These are phyloP conservation scores for Endocalyx cinctus DNA, from an alignment of 2,329 filamentous ascomycete genomes.

Conservation along the genomic window DNA sequence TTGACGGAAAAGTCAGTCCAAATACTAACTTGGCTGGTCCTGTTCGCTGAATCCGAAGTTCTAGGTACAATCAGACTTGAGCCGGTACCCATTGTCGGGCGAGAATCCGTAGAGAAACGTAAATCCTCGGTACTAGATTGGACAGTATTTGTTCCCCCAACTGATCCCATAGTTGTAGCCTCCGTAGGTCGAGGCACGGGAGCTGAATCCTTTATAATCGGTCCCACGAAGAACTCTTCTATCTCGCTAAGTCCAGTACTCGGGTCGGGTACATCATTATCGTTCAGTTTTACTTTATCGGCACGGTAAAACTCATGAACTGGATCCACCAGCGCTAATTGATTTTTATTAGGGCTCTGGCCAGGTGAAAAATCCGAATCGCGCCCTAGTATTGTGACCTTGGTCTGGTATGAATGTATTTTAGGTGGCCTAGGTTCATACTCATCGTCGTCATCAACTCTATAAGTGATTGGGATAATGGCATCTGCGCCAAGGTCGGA, in stretches of 20 bases:
- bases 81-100: constrained; percentile 32
- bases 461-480: constrained; percentile 27
- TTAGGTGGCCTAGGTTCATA: constrained; percentile 37
- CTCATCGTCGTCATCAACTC: constrained; percentile 29
- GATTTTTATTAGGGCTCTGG: no score
- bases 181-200: constrained; percentile 12
- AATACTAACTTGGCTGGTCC: constrained; percentile 51
- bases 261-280: constrained; percentile 16
- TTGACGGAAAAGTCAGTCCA: constrained; percentile 59
- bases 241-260: constrained; percentile 24
- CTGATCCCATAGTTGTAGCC: constrained; percentile 7
- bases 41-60: constrained; percentile 37
- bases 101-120: constrained; percentile 24
- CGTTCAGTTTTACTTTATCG: no score
- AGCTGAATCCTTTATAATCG: constrained; percentile 19
- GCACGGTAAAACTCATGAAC: no score
- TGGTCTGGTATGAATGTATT: constrained; percentile 38
- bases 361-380: constrained; percentile 34
- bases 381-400: constrained; percentile 45
- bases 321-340: no score
- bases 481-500: constrained; percentile 19
- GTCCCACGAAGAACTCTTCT: constrained; percentile 26
- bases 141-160: constrained; percentile 8
- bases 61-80: constrained; percentile 45
- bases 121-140: constrained; percentile 17